Conservation (phyloP, 352 stramenopile genomes). For the Globisporangium acanthophoron region DNA sequence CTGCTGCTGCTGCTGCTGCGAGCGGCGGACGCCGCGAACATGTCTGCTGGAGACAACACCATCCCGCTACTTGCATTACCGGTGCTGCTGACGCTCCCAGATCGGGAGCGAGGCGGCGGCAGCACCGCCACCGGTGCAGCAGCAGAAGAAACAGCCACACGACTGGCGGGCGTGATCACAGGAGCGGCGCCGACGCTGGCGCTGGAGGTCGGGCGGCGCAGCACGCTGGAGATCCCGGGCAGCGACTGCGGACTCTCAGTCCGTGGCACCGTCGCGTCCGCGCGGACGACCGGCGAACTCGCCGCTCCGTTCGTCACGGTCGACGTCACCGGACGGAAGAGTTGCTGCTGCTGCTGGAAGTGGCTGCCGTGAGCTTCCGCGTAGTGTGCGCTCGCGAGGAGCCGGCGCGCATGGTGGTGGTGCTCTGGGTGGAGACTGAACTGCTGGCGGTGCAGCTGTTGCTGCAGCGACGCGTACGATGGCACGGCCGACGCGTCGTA, state of each 20-base stretch:
- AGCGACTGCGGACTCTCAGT: conserved; percentile 7
- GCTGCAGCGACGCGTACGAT: conserved; percentile 2
- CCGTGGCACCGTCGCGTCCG: not conserved
- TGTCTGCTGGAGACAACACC: not conserved
- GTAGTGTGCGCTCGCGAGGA: not conserved
- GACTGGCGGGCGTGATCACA: not conserved
- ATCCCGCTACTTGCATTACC: not conserved
- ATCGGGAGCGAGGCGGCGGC: not conserved
- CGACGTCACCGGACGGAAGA: not conserved
- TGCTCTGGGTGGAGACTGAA: not conserved
- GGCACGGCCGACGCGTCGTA: not conserved
- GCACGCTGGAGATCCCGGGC: conserved; percentile 2
- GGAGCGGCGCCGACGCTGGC: not conserved
- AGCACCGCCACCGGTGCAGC: not conserved
- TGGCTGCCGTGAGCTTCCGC: not conserved
- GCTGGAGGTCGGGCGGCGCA: not conserved
- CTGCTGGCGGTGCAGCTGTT: conserved; percentile 2
- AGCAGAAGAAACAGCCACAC: too few relatives aligned
- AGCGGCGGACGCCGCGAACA: not conserved
- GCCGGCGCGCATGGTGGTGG: not conserved
- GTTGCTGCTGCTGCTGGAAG: not conserved
- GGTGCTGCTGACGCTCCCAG: not conserved
- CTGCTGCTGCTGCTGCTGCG: not conserved
- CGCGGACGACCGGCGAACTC: not conserved
- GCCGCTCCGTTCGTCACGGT: not conserved